phyloP scores from a whole-genome alignment of 805 yeast genomes.

The Yarrowia sp. region DNA sequence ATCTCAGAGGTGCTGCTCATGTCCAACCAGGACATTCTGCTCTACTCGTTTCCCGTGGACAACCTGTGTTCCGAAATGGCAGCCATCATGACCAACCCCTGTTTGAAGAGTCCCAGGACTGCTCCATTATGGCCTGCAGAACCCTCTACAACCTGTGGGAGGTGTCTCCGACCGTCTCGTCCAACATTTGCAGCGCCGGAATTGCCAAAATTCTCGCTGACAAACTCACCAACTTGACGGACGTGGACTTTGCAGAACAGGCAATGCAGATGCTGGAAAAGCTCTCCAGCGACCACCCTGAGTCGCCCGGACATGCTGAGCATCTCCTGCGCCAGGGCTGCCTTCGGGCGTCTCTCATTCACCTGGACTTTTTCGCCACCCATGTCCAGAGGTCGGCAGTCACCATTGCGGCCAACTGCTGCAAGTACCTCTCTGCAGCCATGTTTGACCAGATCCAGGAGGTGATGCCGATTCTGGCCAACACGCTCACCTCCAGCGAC shows the following conservation, averaged over 20 bases:
- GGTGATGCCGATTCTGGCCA: constrained; percentile 57
- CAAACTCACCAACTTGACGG: constrained; percentile 69
- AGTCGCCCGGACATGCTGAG: constrained; percentile 31
- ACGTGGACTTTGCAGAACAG: constrained; percentile 90
- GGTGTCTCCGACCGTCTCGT: constrained; percentile 61
- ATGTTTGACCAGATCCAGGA: constrained; percentile 45
- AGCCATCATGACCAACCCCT: constrained; percentile 55
- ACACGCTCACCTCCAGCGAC: constrained; percentile 54
- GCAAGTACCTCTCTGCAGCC: constrained; percentile 24
- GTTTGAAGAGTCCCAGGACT: constrained; percentile 63
- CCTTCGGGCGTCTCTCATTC: constrained; percentile 61
- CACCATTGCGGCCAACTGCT: constrained; percentile 39
- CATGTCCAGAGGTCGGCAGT: constrained; percentile 86
- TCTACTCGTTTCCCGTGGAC: constrained; percentile 51
- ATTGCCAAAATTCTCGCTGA: constrained; percentile 63
- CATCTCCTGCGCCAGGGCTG: constrained; percentile 53
- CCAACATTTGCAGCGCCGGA: constrained; percentile 59
- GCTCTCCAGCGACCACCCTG: constrained; percentile 34
- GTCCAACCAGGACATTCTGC: constrained; percentile 35
- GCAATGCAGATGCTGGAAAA: constrained; percentile 51
- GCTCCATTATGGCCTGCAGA: constrained; percentile 80
- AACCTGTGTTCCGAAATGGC: constrained; percentile 55
- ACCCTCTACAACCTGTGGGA: constrained; percentile 79
- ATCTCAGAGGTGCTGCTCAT: constrained; percentile 38
- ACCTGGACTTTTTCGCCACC: constrained; percentile 80